Conservation (phyloP, 2,329 filamentous ascomycete genomes). For the Talaromyces sp. region DNA sequence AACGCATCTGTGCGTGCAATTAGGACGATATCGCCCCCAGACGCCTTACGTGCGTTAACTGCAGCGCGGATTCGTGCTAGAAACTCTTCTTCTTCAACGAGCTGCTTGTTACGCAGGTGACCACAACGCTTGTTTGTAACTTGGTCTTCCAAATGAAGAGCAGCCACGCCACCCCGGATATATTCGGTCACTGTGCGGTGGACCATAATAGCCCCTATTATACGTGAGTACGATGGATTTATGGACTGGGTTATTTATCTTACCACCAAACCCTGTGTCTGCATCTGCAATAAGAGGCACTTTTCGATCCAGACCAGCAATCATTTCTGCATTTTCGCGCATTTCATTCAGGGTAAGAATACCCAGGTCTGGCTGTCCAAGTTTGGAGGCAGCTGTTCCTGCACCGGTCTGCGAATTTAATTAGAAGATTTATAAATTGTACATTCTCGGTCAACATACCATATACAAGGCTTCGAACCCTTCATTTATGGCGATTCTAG, state of each 20-base stretch:
- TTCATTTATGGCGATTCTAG: slow-evolving; percentile 57
- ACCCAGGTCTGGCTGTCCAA: slow-evolving; percentile 61
- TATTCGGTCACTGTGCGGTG: slow-evolving; percentile 42
- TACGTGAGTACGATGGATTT: neutral
- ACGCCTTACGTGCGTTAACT: slow-evolving; percentile 23
- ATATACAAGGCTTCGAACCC: slow-evolving; percentile 65
- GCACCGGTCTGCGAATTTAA: slow-evolving; percentile 50
- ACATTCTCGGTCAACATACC: slow-evolving; percentile 38
- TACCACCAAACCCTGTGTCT: slow-evolving; percentile 50
- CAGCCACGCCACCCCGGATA: slow-evolving; percentile 46
- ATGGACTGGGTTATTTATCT: neutral
- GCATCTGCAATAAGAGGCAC: slow-evolving; percentile 57
- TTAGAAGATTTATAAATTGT: neutral
- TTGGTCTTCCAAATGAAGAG: slow-evolving; percentile 50
- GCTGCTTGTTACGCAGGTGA: slow-evolving; percentile 31
- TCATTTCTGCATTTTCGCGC: slow-evolving; percentile 59
- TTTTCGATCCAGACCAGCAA: slow-evolving; percentile 53
- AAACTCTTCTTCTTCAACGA: slow-evolving; percentile 19
- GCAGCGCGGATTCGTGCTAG: slow-evolving; percentile 20
- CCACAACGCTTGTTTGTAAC: slow-evolving; percentile 38
- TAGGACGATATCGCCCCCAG: slow-evolving; percentile 27
- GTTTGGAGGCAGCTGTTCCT: slow-evolving; percentile 55
- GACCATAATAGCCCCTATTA: slow-evolving; percentile 29
- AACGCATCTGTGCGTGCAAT: slow-evolving; percentile 30
- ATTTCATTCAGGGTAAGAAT: slow-evolving; percentile 60